A percentile compares a stretch with the other conserved stretches of the same genome.
Conservation (phyloP, 768 basidiomycete species). For the Mycena alexandri region DNA sequence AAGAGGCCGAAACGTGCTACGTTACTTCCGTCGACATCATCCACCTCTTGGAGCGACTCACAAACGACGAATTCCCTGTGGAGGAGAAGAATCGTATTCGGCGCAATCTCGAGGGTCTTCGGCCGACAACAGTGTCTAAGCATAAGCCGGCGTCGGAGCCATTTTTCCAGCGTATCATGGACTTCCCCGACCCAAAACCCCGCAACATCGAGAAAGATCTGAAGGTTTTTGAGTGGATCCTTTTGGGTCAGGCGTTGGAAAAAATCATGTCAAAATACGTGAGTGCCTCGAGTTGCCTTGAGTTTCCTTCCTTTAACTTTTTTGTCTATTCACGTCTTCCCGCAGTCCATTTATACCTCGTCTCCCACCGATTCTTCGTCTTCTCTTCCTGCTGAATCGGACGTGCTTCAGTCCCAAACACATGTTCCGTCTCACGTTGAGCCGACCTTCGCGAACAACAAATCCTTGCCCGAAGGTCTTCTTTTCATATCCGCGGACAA, state of each 20-base stretch:
- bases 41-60: conserved; percentile 84
- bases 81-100: conserved; percentile 98
- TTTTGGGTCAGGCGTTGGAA: conserved; percentile 77
- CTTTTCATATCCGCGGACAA: conserved; percentile 28
- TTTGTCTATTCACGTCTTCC: background rate
- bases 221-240: conserved; percentile 85
- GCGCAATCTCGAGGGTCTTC: conserved; percentile 93
- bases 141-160: conserved; percentile 80
- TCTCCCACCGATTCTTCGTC: conserved; percentile 48
- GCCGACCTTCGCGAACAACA: conserved; percentile 20
- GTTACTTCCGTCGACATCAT: conserved; percentile 98
- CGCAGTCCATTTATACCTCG: conserved; percentile 65
- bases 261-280: conserved; percentile 91
- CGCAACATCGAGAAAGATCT: conserved; percentile 98
- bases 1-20: conserved; percentile 81
- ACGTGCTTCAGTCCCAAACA: conserved; percentile 45
- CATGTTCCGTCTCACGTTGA: conserved; percentile 37
- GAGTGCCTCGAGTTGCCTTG: conserved; percentile 51
- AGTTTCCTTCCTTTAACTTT: background rate
- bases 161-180: conserved; percentile 98
- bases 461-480: conserved; percentile 19
- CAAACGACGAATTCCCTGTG: conserved; percentile 85
- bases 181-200: conserved; percentile 93
- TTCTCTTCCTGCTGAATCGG: conserved; percentile 49
- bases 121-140: conserved; percentile 92